Evolutionary conservation across 352 stramenopile genomes (phyloP), one percentile per base, ranked within the genome.

Genomic region (Aphanomyces euteiches): DNA sequence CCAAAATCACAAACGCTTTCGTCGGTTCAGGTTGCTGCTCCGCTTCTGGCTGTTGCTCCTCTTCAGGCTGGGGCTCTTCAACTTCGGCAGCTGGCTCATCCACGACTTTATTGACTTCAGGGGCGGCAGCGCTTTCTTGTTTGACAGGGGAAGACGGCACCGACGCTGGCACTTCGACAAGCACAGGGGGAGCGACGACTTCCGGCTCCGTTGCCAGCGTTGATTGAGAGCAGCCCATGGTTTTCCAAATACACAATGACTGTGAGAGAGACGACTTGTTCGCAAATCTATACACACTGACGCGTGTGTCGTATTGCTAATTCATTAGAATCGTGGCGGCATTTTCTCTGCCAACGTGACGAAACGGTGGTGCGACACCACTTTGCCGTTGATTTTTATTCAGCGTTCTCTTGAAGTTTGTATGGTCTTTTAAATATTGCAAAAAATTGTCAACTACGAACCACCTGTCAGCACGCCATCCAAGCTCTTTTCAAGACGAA

Each of bases 181-280:
- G 19, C 7, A 37, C 21, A 19, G 36, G 17, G 50, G 50, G 8
- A 19, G 17, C 1, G 15, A 28, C 2, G 50, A 36, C 50, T 19
- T 36, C 50, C 1, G 50, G 50, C 17, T 36, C 50, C 50, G 50
- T 58, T 1, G 50, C 15, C 7, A 58, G 21, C 17, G 19, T 58
- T 8, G 50, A 58, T 58, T 58, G 50, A 36, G 50, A 58, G 50
- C 50, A 58, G 50, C 50, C 50, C 50, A 58, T 58, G 43, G 10
- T 58, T 2, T 58, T 58, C 7, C 8, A 58, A 36, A 58, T 58
- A 3, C 17, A 19, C 8, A 58, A 58, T 58, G 50, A 50, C 7
- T 58, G 21, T 36, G 7, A 58, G 13, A n/a, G n/a, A 53, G n/a
- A 2, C 13, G 45, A 53, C 13, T 53, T 53, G 45, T 19, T n/a